Evolutionary conservation across 768 basidiomycete species (phyloP).

Genomic region (Russula brevipes): DNA sequence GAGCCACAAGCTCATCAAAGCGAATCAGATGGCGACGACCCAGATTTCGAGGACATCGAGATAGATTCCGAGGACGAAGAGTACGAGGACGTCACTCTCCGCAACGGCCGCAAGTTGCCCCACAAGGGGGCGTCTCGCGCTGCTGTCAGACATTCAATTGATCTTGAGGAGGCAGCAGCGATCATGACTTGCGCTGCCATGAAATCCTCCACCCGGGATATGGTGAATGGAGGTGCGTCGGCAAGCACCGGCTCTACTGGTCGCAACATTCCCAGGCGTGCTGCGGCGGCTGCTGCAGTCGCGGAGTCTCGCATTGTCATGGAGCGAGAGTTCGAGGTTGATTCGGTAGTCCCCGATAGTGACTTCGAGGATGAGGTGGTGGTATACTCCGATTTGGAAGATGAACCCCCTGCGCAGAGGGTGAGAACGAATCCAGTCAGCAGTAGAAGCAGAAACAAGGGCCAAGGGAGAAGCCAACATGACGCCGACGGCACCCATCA

Average conservation of each 20-base stretch:
- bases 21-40: slow-evolving; percentile 28
- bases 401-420: slow-evolving; percentile 17
- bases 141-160: slow-evolving; percentile 7
- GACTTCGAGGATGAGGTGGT: background rate
- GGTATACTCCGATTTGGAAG: background rate
- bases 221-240: slow-evolving; percentile 29
- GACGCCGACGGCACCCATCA: slow-evolving; percentile 15
- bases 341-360: slow-evolving; percentile 26
- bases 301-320: slow-evolving; percentile 49
- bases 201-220: slow-evolving; percentile 41
- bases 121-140: background rate
- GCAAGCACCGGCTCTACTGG: slow-evolving; percentile 31
- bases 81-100: slow-evolving; percentile 7
- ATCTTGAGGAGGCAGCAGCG: slow-evolving; percentile 27
- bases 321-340: slow-evolving; percentile 19
- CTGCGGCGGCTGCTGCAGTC: slow-evolving; percentile 45
- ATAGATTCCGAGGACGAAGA: slow-evolving; percentile 41
- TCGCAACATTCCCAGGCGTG: slow-evolving; percentile 37
- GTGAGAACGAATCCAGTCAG: slow-evolving; percentile 36
- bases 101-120: slow-evolving; percentile 2
- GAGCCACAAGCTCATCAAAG: slow-evolving; percentile 8
- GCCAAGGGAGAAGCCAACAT: slow-evolving; percentile 19
- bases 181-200: slow-evolving; percentile 57
- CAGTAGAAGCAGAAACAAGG: slow-evolving; percentile 33
- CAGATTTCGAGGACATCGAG: slow-evolving; percentile 43